Percentiles rank a stretch among this genome's conserved stretches.
Conservation (phyloP, 176 grass and related monocot genomes). For the Thalia dealbata region DNA sequence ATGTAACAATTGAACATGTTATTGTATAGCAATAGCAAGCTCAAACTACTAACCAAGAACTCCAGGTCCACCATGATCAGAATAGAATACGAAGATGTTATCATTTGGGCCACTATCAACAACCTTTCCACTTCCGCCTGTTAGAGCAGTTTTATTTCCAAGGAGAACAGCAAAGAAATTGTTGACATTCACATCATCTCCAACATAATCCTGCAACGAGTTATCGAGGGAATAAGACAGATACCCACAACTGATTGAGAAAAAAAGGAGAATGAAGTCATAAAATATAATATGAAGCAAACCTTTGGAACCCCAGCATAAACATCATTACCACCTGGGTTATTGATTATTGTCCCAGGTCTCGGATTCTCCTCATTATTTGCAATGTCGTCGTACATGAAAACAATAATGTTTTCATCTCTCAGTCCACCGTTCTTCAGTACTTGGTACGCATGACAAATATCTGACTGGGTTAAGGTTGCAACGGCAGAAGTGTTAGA, state of each 20-base stretch:
- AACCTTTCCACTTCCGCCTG: slow-evolving; percentile 85
- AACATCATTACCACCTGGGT: slow-evolving; percentile 70
- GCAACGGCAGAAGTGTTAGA: no score
- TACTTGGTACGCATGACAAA: slow-evolving; percentile 96
- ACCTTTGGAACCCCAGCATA: slow-evolving; percentile 94
- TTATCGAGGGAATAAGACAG: slow-evolving; percentile 4
- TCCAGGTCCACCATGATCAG: slow-evolving; percentile 85
- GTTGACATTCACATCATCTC: slow-evolving; percentile 51
- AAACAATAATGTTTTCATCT: slow-evolving; percentile 87
- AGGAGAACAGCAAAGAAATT: slow-evolving; percentile 87
- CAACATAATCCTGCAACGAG: slow-evolving; percentile 67
- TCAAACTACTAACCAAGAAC: slow-evolving; percentile 63
- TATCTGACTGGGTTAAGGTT: slow-evolving; percentile 41
- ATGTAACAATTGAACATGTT: not conserved
- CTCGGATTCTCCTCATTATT: slow-evolving; percentile 55
- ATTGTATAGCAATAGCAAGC: not conserved
- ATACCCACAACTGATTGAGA: not conserved
- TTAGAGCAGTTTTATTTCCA: slow-evolving; percentile 66
- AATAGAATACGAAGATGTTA: slow-evolving; percentile 88
- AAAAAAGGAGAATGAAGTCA: not conserved
- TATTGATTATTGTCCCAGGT: slow-evolving; percentile 68
- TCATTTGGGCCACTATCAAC: slow-evolving; percentile 74
- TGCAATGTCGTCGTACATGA: slow-evolving; percentile 96
- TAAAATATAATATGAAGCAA: not conserved
- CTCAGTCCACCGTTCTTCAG: slow-evolving; percentile 84